Percentiles rank a stretch among this genome's conserved stretches.
Conservation (phyloP, 2,329 filamentous ascomycete genomes). For the Aphanoascus verrucosus region DNA sequence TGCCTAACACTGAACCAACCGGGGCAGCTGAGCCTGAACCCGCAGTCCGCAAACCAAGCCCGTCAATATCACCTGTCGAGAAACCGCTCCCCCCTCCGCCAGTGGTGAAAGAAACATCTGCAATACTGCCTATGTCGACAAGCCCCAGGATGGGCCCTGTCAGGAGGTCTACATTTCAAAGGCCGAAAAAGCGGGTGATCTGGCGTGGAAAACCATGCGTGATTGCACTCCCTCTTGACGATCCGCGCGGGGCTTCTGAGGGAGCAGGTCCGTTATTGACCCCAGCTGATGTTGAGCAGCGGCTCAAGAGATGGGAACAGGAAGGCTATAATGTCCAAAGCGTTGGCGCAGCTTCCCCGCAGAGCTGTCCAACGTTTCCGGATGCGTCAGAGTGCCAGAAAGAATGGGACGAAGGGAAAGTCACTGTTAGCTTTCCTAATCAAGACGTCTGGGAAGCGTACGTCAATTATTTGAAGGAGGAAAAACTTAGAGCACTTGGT, state of each 20-base stretch:
- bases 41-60: conserved; percentile 4
- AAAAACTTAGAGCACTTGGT: conserved; percentile 82
- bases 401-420: conserved; percentile 26
- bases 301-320: conserved; percentile 33
- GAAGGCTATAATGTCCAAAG: conserved; percentile 36
- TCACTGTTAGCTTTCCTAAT: conserved; percentile 35
- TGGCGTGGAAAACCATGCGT: conserved; percentile 68
- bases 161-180: conserved; percentile 19
- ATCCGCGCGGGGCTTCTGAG: conserved; percentile 48
- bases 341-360: conserved; percentile 28
- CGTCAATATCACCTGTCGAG: conserved; percentile 11
- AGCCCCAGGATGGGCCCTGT: conserved; percentile 15
- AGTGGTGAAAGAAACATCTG: neutral
- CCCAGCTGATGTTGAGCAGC: conserved; percentile 29
- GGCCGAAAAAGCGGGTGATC: conserved; percentile 57
- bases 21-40: conserved; percentile 14
- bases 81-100: conserved; percentile 16
- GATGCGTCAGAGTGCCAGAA: conserved; percentile 30
- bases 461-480: conserved; percentile 71
- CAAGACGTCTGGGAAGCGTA: conserved; percentile 61
- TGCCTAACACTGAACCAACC: conserved; percentile 25
- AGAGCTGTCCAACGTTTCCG: conserved; percentile 36
- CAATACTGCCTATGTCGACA: conserved; percentile 12
- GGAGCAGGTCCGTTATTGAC: conserved; percentile 30
- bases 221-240: conserved; percentile 58